Evolutionary conservation across 345 rosid species (phyloP), one percentile per base, ranked within the genome.

Genomic region (Iberis pinnata): DNA sequence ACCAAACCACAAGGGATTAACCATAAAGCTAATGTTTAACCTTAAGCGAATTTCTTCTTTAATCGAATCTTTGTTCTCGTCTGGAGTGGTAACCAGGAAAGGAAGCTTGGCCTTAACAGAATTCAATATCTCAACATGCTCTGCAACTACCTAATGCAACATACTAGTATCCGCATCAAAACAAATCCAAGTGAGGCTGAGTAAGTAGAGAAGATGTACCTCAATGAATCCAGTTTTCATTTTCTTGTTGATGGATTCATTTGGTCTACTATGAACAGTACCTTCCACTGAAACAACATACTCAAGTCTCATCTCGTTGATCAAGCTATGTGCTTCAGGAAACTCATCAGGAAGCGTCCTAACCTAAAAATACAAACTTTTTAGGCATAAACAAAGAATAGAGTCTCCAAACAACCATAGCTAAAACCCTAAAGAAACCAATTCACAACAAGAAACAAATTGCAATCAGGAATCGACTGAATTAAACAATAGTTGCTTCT

Each of bases 11-110:
- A 10, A 33, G 24, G 47, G 35, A 54, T 25, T 11, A 9, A 58
- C 25, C 20, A n/a, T 16, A 37, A 27, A 13, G 32, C 36, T 33
- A 48, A 39, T 58, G 12, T 44, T 26, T 55, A 63, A 87, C 98
- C 98, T 92, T 75, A 92, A 67, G 56, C 93, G 93, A 27, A 85
- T 80, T 67, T 92, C 98, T 71, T 85, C 95, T 67, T 80, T 88
- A 8, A 74, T 70, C 19, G 75, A 72, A 70, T 85, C 98, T 47
- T 75, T 88, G 5, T 74, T 86, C 72, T 81, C 95, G 46, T 92
- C 93, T 18, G 78, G 63, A 16, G 86, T 78, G 52, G 96, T 92
- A 58, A 92, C 84, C 54, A 81, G 67, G 56, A 92, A 83, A 0
- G 98, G 98, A 52, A 88, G 79, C 79, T 92, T 88, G 49, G 83